Evolutionary conservation across 106 monocot species (phyloP), one percentile per base, ranked within the genome.

Genomic region (Dactylorhiza incarnata): DNA sequence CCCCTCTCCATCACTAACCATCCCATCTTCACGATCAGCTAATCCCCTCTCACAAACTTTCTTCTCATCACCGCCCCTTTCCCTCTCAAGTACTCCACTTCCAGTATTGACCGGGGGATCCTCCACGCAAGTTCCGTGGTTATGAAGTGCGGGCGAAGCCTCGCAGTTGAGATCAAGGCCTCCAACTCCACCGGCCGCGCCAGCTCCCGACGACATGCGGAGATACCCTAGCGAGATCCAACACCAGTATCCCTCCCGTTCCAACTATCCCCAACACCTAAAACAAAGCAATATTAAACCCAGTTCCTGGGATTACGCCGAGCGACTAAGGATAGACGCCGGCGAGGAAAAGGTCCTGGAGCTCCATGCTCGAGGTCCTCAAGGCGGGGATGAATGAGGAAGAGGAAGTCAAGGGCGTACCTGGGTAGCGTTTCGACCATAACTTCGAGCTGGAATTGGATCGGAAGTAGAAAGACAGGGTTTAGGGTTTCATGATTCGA

Each of bases 81-180:
- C 72, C 23, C 9, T 23, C 5, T 3, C 72, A 10, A 49, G 5
- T 11, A 72, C 8, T 49, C 49, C 72, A 48, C 72, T 23, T n/a
- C 48, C 48, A 72, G 3, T 22, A 23, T 22, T 24, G 22, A 48
- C 9, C 19, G 3, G 9, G 19, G 49, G 8, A 72, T 49, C 72
- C 72, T 48, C 72, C 22, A 5, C 47, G 12, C 47, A 10, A 49
- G 9, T 19, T 49, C 23, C 72, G 10, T 20, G 47, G 4, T 72
- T 5, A 48, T 72, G 48, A 11, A 72, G 43, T 10, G 22, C 20
- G 9, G 72, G 22, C 11, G 1, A 48, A 49, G 48, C 23, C 10
- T 72, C 72, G 17, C 48, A 49, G 49, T 72, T 72, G 49, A 72
- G 72, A 49, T 72, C 72, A 22, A 72, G 49, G 14, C 49, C 49